Evolutionary conservation across 164 flowering plant genomes (phyloP), one percentile per base, ranked within the genome.

Genomic region (Euptelea pleiosperma): DNA sequence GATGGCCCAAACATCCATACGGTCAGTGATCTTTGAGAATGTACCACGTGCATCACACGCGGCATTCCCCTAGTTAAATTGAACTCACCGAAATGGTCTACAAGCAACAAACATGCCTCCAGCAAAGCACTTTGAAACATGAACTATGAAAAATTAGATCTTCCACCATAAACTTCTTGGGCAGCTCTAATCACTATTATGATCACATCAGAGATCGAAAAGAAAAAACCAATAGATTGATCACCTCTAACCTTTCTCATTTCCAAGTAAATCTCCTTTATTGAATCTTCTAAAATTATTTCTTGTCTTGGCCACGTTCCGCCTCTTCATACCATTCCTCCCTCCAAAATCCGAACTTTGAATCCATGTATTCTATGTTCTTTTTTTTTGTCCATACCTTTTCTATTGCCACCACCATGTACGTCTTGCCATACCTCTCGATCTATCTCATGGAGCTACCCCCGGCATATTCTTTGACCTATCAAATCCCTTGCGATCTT

Each of bases 311-410:
- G 88, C 73, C 0, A 87, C 77, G 71, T 91, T 91, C 67, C 88
- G 94, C 79, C 83, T 91, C 80, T 70, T 91, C 75, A 77, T 28
- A 35, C 91, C 87, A 69, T 89, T 91, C 69, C 70, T 78, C 24
- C 92, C 94, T 26, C 79, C 77, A 55, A n/a, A 43, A 73, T n/a
- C 80, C 80, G 48, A 73, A 77, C 68, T 80, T 80, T 21, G 88
- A 77, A 41, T 79, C 64, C 52, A 37, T 74, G 43, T 21, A 43
- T 12, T 78, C 81, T 57, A 75, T 69, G 31, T 15, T 40, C 57
- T 72, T 73, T 61, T 60, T 55, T 70, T 14, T 55, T 74, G 22
- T 66, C 70, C 72, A 34, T 71, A 62, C 75, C 69, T 31, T 69
- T 84, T 37, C 79, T 75, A 58, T 73, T 74, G 46, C 49, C 65